A percentile compares a stretch with the other conserved stretches of the same genome.
Evolutionary conservation across 768 basidiomycete species (phyloP).

Genomic region (Lactarius pseudohatsudake): DNA sequence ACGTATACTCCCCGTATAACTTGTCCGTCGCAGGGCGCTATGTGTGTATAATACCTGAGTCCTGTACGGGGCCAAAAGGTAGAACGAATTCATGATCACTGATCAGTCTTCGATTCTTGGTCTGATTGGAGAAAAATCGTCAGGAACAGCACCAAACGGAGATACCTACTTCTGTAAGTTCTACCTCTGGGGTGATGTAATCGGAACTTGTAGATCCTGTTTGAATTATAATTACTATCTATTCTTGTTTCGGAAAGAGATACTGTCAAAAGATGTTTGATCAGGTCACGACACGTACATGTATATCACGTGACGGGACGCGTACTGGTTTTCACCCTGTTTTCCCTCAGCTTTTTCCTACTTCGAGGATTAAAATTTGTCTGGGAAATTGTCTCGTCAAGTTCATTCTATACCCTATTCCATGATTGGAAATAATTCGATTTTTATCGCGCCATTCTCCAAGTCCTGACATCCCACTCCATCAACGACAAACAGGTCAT

Average conservation of each 20-base stretch:
- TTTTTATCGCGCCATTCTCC: not conserved
- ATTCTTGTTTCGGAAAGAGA: too few relatives aligned
- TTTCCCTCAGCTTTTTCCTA: not conserved
- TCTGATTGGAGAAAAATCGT: too few relatives aligned
- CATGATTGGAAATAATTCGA: not conserved
- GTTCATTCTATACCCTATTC: not conserved
- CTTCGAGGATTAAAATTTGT: not conserved
- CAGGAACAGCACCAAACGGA: too few relatives aligned
- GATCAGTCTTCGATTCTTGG: too few relatives aligned
- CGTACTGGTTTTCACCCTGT: not conserved
- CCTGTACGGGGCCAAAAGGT: not conserved
- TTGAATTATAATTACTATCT: not conserved
- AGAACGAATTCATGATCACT: not conserved
- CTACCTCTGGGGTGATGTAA: too few relatives aligned
- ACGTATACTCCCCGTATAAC: not conserved
- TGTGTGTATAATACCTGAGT: not conserved
- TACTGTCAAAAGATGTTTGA: too few relatives aligned
- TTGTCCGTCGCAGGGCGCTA: not conserved
- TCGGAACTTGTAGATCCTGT: too few relatives aligned
- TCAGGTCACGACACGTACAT: too few relatives aligned
- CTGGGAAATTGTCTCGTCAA: not conserved
- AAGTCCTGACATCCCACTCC: not conserved
- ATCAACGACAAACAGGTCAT: not conserved
- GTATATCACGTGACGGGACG: not conserved
- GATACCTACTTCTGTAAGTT: too few relatives aligned